phyloP scores from a whole-genome alignment of 768 basidiomycete species.

The Dictyophora rubrovolvata region DNA sequence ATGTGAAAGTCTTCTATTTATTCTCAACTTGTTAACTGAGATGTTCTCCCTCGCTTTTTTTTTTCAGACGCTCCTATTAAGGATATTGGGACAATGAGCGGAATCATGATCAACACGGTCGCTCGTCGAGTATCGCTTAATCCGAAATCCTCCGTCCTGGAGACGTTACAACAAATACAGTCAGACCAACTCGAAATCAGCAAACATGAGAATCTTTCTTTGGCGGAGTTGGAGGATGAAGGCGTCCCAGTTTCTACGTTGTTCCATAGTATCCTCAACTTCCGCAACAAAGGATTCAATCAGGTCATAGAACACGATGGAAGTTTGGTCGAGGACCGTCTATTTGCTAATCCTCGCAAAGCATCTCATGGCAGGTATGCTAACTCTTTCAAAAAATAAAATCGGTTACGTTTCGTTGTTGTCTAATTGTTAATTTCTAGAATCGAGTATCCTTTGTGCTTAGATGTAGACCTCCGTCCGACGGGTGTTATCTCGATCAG shows the following conservation, averaged over 20 bases:
- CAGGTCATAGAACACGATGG: too few relatives aligned
- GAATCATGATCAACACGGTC: background rate
- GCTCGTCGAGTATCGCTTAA: background rate
- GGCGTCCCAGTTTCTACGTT: background rate
- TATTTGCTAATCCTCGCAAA: too few relatives aligned
- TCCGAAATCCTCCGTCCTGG: background rate
- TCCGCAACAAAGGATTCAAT: background rate
- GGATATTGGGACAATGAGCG: background rate
- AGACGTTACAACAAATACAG: background rate
- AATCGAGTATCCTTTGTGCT: background rate
- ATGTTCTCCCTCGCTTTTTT: too few relatives aligned
- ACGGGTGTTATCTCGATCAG: background rate
- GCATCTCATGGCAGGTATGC: too few relatives aligned
- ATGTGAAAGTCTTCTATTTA: too few relatives aligned
- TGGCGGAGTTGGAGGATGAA: background rate
- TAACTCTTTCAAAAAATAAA: too few relatives aligned
- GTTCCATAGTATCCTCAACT: background rate
- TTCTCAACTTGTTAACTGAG: too few relatives aligned
- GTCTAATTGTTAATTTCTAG: too few relatives aligned
- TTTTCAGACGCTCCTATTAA: background rate
- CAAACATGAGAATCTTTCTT: background rate
- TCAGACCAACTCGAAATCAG: background rate
- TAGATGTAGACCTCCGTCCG: background rate
- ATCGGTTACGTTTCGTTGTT: too few relatives aligned
- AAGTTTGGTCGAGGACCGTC: too few relatives aligned